Evolutionary conservation across 2,329 filamentous ascomycete genomes (phyloP).

Genomic region (Cephalotrichum gorgonifer): DNA sequence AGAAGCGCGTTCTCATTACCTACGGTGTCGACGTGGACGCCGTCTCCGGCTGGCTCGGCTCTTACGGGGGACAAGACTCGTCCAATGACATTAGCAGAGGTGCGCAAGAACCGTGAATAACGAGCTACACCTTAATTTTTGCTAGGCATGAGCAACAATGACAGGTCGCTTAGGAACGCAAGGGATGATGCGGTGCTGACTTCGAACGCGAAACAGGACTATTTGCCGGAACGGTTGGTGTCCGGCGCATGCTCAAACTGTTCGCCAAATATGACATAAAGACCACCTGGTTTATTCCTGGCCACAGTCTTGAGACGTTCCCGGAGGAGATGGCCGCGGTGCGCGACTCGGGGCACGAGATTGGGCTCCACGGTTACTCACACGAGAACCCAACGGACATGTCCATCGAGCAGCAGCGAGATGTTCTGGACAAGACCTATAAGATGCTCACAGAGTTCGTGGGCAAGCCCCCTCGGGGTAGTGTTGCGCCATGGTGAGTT

Average conservation of each 20-base stretch:
- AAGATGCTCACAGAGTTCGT: slow-evolving; percentile 57
- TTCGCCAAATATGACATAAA: slow-evolving; percentile 66
- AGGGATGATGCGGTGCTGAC: background rate
- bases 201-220: slow-evolving; percentile 28
- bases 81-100: slow-evolving; percentile 63
- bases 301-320: slow-evolving; percentile 38
- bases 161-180: background rate
- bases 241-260: slow-evolving; percentile 55
- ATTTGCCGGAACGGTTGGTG: slow-evolving; percentile 59
- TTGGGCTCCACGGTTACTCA: slow-evolving; percentile 58
- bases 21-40: slow-evolving; percentile 69
- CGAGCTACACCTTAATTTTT: background rate
- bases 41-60: slow-evolving; percentile 67
- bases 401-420: slow-evolving; percentile 64
- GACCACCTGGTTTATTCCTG: slow-evolving; percentile 42
- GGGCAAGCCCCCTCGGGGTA: slow-evolving; percentile 61
- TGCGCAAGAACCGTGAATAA: slow-evolving; percentile 12
- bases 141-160: background rate
- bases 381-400: slow-evolving; percentile 66
- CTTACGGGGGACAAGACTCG: slow-evolving; percentile 63
- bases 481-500: slow-evolving; percentile 52
- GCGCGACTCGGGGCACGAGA: slow-evolving; percentile 35
- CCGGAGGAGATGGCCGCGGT: slow-evolving; percentile 32
- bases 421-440: slow-evolving; percentile 66
- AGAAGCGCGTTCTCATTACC: slow-evolving; percentile 28